Base-by-base conservation (phyloP, 202 grass and related monocot species). In the Digitaria exilis region DNA sequence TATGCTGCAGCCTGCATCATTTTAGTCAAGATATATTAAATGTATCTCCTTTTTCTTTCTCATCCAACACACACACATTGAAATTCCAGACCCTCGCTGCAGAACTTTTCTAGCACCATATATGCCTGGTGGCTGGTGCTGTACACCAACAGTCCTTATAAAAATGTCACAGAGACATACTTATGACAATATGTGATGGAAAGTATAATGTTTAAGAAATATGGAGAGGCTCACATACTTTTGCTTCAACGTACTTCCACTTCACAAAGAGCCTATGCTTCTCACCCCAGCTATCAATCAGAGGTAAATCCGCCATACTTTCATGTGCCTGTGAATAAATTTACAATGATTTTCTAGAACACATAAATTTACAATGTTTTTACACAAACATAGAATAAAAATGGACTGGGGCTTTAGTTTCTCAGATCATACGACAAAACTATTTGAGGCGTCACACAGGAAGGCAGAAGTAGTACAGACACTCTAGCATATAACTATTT, bases 171-270 rank as follows among this genome's bases (percentile, higher is more conserved):
- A 28, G 4, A 22, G 21, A 41, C 45, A 13, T 54, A 9, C 59
- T 16, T 77, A 48, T 3, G 25, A 58, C 5, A 18, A 32, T 9
- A 70, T 13, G 5, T 84, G 18, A 42, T 9, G 9, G 1, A 19
- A 29, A 71, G 6, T 26, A 42, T 37, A 46, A 2, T 79, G 22
- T 56, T 79, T 70, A 24, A 84, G 25, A 54, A 51, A 84, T 61
- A 49, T 16, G 54, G 50, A 45, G 61, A 75, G 71, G 15, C 17
- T 35, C 21, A 19, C 78, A 21, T 88, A 91, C 92, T 78, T 87
- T 91, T 72, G 92, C 92, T 89, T 94, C 92, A 28, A 66, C 68
- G 76, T 80, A 75, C 72, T 94, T 94, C 89, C 92, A 94, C 57
- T 79, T 89, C 17, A 94, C 69, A 73, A 91, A 94, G 2, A 87